Conservation (phyloP, 148 eudicot species). For the Camellia lanceoleosa region DNA sequence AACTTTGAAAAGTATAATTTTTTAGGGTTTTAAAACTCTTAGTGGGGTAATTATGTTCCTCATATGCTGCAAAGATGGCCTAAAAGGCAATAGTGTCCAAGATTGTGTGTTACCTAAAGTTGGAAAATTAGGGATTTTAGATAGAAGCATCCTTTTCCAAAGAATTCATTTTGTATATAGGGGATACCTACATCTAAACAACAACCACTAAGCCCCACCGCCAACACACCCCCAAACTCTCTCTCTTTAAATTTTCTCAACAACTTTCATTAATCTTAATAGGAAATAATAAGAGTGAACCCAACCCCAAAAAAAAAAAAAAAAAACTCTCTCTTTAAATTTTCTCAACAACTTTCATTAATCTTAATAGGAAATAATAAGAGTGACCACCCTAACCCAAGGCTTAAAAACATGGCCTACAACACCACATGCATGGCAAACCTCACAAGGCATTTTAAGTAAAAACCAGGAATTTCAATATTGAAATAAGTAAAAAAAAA, state of each 20-base stretch:
- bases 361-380: not conserved
- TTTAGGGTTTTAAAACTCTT: conserved; percentile 18
- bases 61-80: conserved; percentile 17
- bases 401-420: not conserved
- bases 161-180: not conserved
- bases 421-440: not conserved
- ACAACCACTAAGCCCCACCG: not conserved
- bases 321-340: not conserved
- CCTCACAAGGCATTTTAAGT: not conserved
- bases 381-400: not conserved
- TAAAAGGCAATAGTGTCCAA: conserved; percentile 20
- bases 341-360: not conserved
- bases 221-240: not conserved
- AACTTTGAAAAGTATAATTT: conserved; percentile 20
- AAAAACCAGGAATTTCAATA: not conserved
- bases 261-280: not conserved
- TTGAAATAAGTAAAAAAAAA: too few species aligned
- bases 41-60: conserved; percentile 44
- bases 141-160: conserved; percentile 21
- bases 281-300: too few species aligned
- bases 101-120: conserved; percentile 39
- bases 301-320: too few species aligned
- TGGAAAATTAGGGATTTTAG: conserved; percentile 27
- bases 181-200: not conserved
- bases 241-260: not conserved